Evolutionary conservation across 2,329 filamentous ascomycete genomes (phyloP), one percentile per base, ranked within the genome.

Genomic region (Colletotrichum shisoi): DNA sequence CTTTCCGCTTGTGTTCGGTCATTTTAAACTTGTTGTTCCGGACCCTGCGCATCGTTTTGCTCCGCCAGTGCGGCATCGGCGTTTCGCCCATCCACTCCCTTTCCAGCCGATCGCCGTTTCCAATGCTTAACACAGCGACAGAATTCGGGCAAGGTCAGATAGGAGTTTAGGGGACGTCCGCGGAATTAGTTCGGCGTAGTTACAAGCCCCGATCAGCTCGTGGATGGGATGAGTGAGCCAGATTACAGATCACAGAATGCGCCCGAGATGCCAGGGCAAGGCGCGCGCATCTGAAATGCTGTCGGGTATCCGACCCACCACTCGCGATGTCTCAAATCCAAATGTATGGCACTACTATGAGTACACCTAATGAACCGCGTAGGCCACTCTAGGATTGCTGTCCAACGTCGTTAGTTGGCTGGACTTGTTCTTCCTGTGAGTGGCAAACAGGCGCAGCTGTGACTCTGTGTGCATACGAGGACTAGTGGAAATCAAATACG

Each of bases 61-160:
- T 39, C 61, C 45, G 53, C 15, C 39, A 42, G 31, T 31, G 61
- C 45, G 44, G 45, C 37, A 45, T 63, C 45, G 53, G 27, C 8
- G 5, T 58, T 34, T 34, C 31, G 44, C 45, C 24, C 12, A 34
- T 31, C 8, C 19, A 31, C 17, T 39, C 11, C 21, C 27, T 37
- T 13, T 31, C 40, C n/a, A n/a, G n/a, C 24, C 24, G 5, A 7
- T 24, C 11, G 13, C 13, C 17, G 19, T 48, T 21, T 37, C 27
- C 27, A 19, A 53, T 3, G 27, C 19, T 58, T 21, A 46, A 31
- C 15, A 27, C 34, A 44, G 44, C 46, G 17, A 37, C 19, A 2
- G 24, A 24, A 27, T 3, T 31, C 11, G 40, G 54, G 21, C 13
- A 45, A 44, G n/a, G 19, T 45, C 27, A 48, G 27, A 34, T 37